A percentile compares a stretch with the other conserved stretches of the same genome.
phyloP scores from a whole-genome alignment of 2,329 filamentous ascomycete genomes.

The Eutypella sp. region DNA sequence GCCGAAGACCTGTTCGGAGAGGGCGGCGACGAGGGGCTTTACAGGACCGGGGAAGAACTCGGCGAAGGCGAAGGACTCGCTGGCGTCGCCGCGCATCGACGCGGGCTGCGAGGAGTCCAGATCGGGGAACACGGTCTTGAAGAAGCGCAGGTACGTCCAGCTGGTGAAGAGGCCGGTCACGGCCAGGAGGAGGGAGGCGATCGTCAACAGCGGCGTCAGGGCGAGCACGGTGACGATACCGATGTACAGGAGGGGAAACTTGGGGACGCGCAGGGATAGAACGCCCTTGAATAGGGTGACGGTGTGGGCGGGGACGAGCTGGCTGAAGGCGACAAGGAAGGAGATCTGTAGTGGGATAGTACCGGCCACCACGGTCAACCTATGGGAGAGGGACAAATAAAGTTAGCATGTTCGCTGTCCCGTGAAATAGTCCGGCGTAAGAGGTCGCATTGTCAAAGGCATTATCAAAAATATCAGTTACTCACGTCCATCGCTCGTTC shows the following conservation, averaged over 20 bases:
- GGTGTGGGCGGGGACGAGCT: slow-evolving; percentile 94
- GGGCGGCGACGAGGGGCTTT: slow-evolving; percentile 69
- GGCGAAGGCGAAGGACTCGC: slow-evolving; percentile 92
- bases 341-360: slow-evolving; percentile 85
- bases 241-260: slow-evolving; percentile 68
- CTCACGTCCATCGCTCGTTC: slow-evolving; percentile 65
- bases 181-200: slow-evolving; percentile 74
- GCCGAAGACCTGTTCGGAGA: slow-evolving; percentile 72
- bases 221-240: slow-evolving; percentile 63
- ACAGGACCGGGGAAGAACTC: slow-evolving; percentile 88
- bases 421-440: neutral
- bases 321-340: slow-evolving; percentile 95
- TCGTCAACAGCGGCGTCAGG: slow-evolving; percentile 53
- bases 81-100: slow-evolving; percentile 79
- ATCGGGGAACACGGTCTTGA: slow-evolving; percentile 70
- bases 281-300: slow-evolving; percentile 88
- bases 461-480: slow-evolving; percentile 14
- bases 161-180: slow-evolving; percentile 78
- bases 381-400: slow-evolving; percentile 31
- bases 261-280: slow-evolving; percentile 78
- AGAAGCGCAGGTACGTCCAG: slow-evolving; percentile 96
- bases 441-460: neutral
- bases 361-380: slow-evolving; percentile 77
- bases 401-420: slow-evolving; percentile 1
- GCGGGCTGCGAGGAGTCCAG: slow-evolving; percentile 57